Percentiles rank a stretch among this genome's conserved stretches.
Conservation (phyloP, 441 rosid genomes). For the Geranium incanum region DNA sequence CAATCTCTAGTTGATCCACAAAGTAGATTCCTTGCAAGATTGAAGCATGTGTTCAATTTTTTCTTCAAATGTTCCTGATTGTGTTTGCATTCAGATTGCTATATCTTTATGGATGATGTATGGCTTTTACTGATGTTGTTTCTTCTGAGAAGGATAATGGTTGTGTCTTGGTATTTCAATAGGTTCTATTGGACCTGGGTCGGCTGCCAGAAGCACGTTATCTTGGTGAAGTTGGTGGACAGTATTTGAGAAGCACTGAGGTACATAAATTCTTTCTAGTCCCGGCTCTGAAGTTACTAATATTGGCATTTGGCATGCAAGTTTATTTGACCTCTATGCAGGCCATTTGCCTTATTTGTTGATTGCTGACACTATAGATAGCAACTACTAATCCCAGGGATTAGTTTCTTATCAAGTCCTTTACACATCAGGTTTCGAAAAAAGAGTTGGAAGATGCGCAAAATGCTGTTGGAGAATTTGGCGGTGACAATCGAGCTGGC, state of each 20-base stretch:
- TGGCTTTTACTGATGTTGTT: slow-evolving; percentile 8
- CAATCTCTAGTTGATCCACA: background rate
- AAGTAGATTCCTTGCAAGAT: background rate
- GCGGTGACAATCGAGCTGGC: slow-evolving; percentile 59
- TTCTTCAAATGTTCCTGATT: background rate
- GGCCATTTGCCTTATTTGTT: background rate
- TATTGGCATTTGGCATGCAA: background rate
- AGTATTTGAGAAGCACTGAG: slow-evolving; percentile 47
- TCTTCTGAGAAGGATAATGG: background rate
- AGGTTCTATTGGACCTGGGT: slow-evolving; percentile 56
- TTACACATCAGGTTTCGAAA: slow-evolving; percentile 45
- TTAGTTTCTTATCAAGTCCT: slow-evolving; percentile 12
- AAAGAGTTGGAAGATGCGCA: slow-evolving; percentile 58
- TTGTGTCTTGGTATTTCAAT: slow-evolving; percentile 6
- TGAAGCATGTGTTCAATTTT: background rate
- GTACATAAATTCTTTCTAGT: slow-evolving; percentile 27
- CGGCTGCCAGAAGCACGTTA: slow-evolving; percentile 59
- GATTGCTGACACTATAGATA: background rate
- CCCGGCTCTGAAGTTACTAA: background rate
- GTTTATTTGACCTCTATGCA: slow-evolving; percentile 2
- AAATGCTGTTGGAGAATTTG: slow-evolving; percentile 47
- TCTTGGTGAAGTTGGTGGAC: slow-evolving; percentile 48
- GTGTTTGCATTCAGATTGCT: background rate
- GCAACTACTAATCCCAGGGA: background rate
- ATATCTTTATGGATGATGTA: background rate